These are phyloP conservation scores for Musa beccarii DNA, from an alignment of 176 grass and related monocot genomes.

Conservation along the genomic window DNA sequence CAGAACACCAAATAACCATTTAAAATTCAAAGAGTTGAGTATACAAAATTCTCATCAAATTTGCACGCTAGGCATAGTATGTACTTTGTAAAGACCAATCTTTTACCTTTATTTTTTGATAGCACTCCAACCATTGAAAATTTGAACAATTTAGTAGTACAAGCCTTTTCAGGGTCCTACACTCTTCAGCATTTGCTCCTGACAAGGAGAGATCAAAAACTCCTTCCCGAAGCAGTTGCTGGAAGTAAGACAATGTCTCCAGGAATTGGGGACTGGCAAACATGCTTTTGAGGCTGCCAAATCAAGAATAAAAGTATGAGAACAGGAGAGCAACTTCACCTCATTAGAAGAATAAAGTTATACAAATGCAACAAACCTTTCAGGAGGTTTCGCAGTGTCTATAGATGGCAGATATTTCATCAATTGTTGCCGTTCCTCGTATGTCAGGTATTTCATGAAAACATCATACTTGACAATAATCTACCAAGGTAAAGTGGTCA, in stretches of 20 bases:
- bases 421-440: constrained; percentile 51
- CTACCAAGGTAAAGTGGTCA: constrained; percentile 30
- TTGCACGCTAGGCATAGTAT: background rate
- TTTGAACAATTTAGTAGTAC: constrained; percentile 36
- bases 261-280: background rate
- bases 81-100: background rate
- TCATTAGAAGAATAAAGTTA: background rate
- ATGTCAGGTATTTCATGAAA: constrained; percentile 43
- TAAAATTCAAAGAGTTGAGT: background rate
- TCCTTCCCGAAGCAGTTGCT: constrained; percentile 5
- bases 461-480: constrained; percentile 44
- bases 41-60: background rate
- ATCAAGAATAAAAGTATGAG: background rate
- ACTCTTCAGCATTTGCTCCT: constrained; percentile 30
- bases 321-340: background rate
- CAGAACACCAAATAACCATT: too few species aligned
- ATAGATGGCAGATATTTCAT: constrained; percentile 54
- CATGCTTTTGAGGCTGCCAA: constrained; percentile 1
- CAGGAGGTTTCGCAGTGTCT: constrained; percentile 32
- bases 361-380: constrained; percentile 29
- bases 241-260: background rate
- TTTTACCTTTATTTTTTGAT: constrained; percentile 42
- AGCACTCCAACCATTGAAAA: constrained; percentile 45
- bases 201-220: constrained; percentile 17
- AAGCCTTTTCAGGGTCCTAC: constrained; percentile 34